Conservation (phyloP, 2,329 filamentous ascomycete genomes). For the Pyrenochaeta sp. region DNA sequence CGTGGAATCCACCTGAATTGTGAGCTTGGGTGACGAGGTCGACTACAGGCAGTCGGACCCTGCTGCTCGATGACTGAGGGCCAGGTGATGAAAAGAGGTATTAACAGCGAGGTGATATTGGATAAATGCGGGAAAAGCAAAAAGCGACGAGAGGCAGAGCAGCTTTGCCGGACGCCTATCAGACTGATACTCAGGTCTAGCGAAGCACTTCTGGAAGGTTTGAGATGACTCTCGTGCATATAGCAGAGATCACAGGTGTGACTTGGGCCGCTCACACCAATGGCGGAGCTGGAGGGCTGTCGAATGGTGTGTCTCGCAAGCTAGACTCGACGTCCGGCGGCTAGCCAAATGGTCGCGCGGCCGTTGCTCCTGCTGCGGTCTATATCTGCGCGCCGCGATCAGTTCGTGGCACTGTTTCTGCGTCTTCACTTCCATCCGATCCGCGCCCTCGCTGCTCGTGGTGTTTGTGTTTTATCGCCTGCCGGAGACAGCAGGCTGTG, state of each 20-base stretch:
- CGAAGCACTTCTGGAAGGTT: slow-evolving; percentile 20
- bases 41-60: slow-evolving; percentile 5
- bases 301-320: slow-evolving; percentile 5
- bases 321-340: slow-evolving; percentile 30
- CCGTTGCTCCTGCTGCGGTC: slow-evolving; percentile 12
- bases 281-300: slow-evolving; percentile 16
- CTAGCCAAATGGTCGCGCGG: slow-evolving; percentile 25
- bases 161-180: not conserved
- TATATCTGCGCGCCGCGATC: slow-evolving; percentile 19
- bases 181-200: slow-evolving; percentile 5
- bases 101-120: slow-evolving; percentile 6
- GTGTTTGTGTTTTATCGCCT: slow-evolving; percentile 1
- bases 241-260: slow-evolving; percentile 37
- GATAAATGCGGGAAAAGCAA: slow-evolving; percentile 6
- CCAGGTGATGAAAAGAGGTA: not conserved
- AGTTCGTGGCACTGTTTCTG: not conserved
- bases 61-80: not conserved
- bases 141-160: not conserved
- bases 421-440: not conserved
- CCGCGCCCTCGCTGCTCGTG: not conserved
- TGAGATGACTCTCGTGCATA: slow-evolving; percentile 22
- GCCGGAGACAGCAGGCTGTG: not conserved
- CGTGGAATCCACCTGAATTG: slow-evolving; percentile 18
- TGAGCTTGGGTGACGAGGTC: slow-evolving; percentile 8
- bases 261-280: slow-evolving; percentile 36